phyloP scores from a whole-genome alignment of 495 filamentous ascomycete species.

The Neurospora tetraspora region DNA sequence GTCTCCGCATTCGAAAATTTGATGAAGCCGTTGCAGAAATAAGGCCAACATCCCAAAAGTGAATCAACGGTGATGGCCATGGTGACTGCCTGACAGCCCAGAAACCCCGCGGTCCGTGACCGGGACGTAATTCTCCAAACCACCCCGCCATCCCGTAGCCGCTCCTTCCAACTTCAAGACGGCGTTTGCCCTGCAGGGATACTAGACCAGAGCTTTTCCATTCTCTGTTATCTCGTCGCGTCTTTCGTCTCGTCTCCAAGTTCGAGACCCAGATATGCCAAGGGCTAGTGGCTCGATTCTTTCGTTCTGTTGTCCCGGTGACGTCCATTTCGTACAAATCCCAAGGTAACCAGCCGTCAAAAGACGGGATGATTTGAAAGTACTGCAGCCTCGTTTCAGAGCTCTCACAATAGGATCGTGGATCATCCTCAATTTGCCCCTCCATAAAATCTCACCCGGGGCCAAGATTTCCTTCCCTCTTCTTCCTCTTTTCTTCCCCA shows the following conservation, averaged over 20 bases:
- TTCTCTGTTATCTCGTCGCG: background rate
- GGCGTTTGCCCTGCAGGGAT: background rate
- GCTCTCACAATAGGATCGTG: background rate
- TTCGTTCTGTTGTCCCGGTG: background rate
- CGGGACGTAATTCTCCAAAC: background rate
- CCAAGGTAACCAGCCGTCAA: background rate
- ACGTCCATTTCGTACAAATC: background rate
- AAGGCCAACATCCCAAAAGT: background rate
- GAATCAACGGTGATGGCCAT: background rate
- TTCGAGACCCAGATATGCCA: background rate
- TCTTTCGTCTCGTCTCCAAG: background rate
- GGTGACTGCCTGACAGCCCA: background rate
- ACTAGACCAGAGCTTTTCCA: background rate
- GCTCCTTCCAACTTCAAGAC: background rate
- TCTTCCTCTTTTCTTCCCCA: background rate
- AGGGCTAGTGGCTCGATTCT: background rate
- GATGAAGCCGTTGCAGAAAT: background rate
- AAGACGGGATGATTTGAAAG: background rate
- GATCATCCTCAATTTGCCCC: background rate
- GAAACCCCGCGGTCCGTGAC: background rate
- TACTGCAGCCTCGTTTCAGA: background rate
- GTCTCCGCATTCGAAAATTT: background rate
- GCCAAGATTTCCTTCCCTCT: background rate
- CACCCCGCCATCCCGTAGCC: background rate
- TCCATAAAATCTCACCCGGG: background rate